Conservation (phyloP, 2,329 filamentous ascomycete species). For the Septoria petroselini region DNA sequence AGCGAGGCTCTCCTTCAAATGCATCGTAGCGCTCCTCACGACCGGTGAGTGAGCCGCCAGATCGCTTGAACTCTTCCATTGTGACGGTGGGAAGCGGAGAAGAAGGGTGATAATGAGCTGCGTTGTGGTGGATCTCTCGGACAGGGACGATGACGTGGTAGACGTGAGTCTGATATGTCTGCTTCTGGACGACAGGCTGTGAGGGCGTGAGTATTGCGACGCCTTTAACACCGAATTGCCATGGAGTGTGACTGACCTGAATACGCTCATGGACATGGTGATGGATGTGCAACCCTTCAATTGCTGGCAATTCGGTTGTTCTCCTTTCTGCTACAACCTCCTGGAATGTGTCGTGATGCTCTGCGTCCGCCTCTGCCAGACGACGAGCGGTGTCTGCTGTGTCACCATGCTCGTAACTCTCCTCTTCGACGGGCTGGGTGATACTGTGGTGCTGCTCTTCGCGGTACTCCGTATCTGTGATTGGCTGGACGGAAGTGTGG, state of each 20-base stretch:
- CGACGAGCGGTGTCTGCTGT: constrained; percentile 46
- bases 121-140: constrained; percentile 67
- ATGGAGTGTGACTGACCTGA: constrained; percentile 8
- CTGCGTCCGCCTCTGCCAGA: constrained; percentile 52
- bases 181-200: constrained; percentile 57
- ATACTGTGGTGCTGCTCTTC: constrained; percentile 63
- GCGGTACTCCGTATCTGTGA: constrained; percentile 54
- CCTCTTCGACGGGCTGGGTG: constrained; percentile 56
- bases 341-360: constrained; percentile 52
- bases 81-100: constrained; percentile 62
- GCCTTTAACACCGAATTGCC: too few species aligned
- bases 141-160: constrained; percentile 69
- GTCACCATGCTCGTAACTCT: constrained; percentile 59
- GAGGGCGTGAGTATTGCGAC: constrained; percentile 2
- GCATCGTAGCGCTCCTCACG: constrained; percentile 56
- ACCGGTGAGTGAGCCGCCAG: constrained; percentile 54
- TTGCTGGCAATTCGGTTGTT: constrained; percentile 46
- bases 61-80: constrained; percentile 59
- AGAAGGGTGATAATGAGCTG: constrained; percentile 61
- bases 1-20: constrained; percentile 60
- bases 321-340: constrained; percentile 51
- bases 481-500: constrained; percentile 66
- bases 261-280: constrained; percentile 66
- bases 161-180: constrained; percentile 62
- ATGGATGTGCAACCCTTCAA: constrained; percentile 61